Conservation (phyloP, 2,329 filamentous ascomycete species). For the Aureobasidium namibiae region DNA sequence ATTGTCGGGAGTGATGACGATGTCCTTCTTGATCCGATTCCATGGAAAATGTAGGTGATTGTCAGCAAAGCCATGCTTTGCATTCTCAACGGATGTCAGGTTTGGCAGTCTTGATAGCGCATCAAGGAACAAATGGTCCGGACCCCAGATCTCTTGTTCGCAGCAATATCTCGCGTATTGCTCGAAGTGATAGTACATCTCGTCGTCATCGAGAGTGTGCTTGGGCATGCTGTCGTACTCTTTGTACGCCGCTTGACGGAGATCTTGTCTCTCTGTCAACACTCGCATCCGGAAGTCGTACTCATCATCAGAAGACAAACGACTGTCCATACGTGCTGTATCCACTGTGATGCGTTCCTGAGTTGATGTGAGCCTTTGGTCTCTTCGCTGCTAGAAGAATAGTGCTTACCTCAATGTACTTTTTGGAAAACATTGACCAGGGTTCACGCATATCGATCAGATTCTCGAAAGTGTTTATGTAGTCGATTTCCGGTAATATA, state of each 20-base stretch:
- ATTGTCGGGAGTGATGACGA: constrained; percentile 17
- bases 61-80: constrained; percentile 14
- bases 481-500: constrained; percentile 17
- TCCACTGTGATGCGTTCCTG: neutral
- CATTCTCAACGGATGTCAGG: constrained; percentile 13
- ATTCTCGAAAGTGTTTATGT: constrained; percentile 12
- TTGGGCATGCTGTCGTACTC: constrained; percentile 10
- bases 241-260: neutral
- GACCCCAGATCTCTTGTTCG: constrained; percentile 15
- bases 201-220: constrained; percentile 13
- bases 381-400: neutral
- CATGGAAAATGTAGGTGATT: constrained; percentile 16
- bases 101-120: constrained; percentile 18
- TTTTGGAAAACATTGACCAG: neutral
- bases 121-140: constrained; percentile 16
- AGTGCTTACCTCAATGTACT: constrained; percentile 11
- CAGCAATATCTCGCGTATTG: constrained; percentile 5
- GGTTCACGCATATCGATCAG: constrained; percentile 12
- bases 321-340: neutral
- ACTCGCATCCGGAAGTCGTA: neutral
- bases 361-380: neutral
- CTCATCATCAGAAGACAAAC: neutral
- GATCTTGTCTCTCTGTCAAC: neutral
- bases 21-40: constrained; percentile 14
- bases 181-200: neutral